Conservation (phyloP, 225 moss, liverwort and hornwort genomes). For the Anthoceros angustus region DNA sequence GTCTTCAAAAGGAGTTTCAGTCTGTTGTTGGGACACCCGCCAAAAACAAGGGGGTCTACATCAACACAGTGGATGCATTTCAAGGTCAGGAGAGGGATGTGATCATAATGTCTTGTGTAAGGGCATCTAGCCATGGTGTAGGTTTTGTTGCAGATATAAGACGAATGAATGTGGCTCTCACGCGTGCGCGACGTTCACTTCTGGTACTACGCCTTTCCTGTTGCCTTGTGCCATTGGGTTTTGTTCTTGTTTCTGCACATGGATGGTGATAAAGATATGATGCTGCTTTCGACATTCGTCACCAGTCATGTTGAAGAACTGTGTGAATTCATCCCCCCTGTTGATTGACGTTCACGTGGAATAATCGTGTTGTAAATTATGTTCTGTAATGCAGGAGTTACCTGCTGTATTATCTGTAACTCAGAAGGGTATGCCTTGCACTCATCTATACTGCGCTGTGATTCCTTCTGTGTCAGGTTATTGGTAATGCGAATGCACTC, state of each 20-base stretch:
- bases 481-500: constrained; percentile 89
- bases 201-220: constrained; percentile 35
- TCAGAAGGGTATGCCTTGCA: not conserved
- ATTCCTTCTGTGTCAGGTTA: constrained; percentile 42
- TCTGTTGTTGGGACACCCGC: constrained; percentile 59
- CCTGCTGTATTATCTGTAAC: too few species aligned
- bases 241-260: not conserved
- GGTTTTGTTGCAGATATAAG: constrained; percentile 98
- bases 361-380: not conserved
- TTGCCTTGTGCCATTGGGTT: not conserved
- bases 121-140: constrained; percentile 88
- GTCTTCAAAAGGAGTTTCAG: constrained; percentile 79
- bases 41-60: constrained; percentile 79
- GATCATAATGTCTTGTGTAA: constrained; percentile 99
- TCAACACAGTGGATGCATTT: constrained; percentile 97
- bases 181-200: constrained; percentile 86
- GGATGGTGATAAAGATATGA: not conserved
- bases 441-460: not conserved
- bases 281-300: not conserved
- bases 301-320: not conserved
- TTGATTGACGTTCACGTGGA: too few species aligned
- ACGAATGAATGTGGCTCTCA: constrained; percentile 97
- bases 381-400: not conserved
- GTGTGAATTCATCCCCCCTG: too few species aligned
- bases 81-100: constrained; percentile 98